These are phyloP conservation scores for Aphanomyces cochlioides DNA, from an alignment of 352 stramenopile species.

Conservation along the genomic window DNA sequence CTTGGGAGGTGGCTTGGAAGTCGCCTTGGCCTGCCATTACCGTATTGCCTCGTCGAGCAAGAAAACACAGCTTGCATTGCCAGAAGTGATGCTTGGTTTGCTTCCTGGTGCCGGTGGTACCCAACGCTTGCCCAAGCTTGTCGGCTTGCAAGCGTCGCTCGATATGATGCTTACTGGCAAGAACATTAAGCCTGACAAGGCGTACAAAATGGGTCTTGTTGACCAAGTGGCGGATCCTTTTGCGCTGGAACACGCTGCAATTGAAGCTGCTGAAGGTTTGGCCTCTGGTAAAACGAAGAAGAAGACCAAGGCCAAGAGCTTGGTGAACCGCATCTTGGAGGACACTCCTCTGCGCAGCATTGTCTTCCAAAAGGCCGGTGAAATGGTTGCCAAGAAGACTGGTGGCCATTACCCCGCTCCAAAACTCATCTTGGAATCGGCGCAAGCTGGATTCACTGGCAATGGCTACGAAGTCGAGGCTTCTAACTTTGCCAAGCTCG, in stretches of 20 bases:
- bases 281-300: slow-evolving; percentile 86
- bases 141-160: slow-evolving; percentile 90
- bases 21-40: slow-evolving; percentile 97
- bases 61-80: slow-evolving; percentile 95
- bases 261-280: slow-evolving; percentile 85
- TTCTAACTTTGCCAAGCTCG: slow-evolving; percentile 94
- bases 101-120: slow-evolving; percentile 97
- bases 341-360: slow-evolving; percentile 90
- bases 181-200: slow-evolving; percentile 93
- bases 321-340: slow-evolving; percentile 90
- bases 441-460: slow-evolving; percentile 84
- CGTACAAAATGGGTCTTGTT: slow-evolving; percentile 97
- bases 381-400: slow-evolving; percentile 97
- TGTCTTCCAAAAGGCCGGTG: slow-evolving; percentile 93
- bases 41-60: slow-evolving; percentile 92
- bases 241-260: slow-evolving; percentile 89
- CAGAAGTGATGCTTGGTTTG: slow-evolving; percentile 96
- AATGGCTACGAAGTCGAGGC: slow-evolving; percentile 91
- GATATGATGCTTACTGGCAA: slow-evolving; percentile 98
- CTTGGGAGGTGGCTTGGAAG: slow-evolving; percentile 96
- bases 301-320: slow-evolving; percentile 81
- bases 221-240: slow-evolving; percentile 91
- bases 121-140: slow-evolving; percentile 92
- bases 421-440: slow-evolving; percentile 91
- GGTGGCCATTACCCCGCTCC: slow-evolving; percentile 95